Evolutionary conservation across 208 protist genomes (phyloP).

Genomic region (Acanthamoeba pearcei): DNA sequence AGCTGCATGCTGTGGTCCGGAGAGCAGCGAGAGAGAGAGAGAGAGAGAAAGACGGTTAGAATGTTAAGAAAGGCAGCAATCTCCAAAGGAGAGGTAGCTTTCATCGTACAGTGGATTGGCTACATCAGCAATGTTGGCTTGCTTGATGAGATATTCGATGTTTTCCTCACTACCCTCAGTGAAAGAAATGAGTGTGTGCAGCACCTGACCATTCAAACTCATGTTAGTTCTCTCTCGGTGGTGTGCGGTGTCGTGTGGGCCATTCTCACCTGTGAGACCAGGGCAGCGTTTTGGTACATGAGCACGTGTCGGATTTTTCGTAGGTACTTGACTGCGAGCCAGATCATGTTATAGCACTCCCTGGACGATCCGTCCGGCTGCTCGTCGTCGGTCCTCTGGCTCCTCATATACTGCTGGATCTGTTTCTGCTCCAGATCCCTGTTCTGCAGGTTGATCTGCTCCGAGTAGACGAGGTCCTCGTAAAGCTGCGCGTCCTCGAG

Average conservation of each 20-base stretch:
- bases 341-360: conserved; percentile 57
- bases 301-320: conserved; percentile 55
- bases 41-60: neutral
- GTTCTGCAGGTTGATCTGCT: conserved; percentile 61
- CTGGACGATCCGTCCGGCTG: neutral
- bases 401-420: conserved; percentile 70
- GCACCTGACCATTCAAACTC: conserved; percentile 37
- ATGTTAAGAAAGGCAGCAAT: neutral
- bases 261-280: conserved; percentile 25
- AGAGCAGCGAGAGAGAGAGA: neutral
- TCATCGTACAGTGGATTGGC: conserved; percentile 23
- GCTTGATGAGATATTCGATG: conserved; percentile 62
- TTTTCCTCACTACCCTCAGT: conserved; percentile 63
- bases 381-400: conserved; percentile 5
- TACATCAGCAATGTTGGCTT: conserved; percentile 23
- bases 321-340: conserved; percentile 59
- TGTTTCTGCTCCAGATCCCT: conserved; percentile 50
- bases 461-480: conserved; percentile 62
- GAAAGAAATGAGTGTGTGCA: conserved; percentile 58
- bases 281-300: conserved; percentile 4
- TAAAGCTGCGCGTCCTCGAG: conserved; percentile 65
- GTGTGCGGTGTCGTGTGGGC: neutral
- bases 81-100: no score
- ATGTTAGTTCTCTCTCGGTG: neutral
- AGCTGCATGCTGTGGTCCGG: neutral